These are phyloP conservation scores for Sphenostylis stenocarpa DNA, from an alignment of 306 rosid species.

Conservation along the genomic window DNA sequence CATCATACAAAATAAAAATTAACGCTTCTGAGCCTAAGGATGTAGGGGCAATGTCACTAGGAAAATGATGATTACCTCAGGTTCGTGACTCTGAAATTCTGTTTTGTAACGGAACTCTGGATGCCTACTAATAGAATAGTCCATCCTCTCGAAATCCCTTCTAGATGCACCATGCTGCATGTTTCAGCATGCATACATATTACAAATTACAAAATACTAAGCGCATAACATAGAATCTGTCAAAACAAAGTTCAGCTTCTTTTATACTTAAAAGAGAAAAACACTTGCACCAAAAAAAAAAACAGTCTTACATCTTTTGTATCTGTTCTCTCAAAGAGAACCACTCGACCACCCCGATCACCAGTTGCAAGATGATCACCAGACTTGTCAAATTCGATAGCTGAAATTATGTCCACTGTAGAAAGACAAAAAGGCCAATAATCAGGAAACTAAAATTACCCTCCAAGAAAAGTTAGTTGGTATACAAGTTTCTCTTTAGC, in stretches of 20 bases:
- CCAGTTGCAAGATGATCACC: constrained; percentile 99
- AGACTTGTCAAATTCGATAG: constrained; percentile 92
- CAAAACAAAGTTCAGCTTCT: background rate
- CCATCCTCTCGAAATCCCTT: constrained; percentile 85
- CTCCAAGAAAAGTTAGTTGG: constrained; percentile 26
- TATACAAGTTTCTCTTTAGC: background rate
- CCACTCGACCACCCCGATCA: constrained; percentile 99
- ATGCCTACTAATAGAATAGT: constrained; percentile 77
- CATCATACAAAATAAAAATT: constrained; percentile 11
- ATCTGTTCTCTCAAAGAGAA: constrained; percentile 98
- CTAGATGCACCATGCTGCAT: constrained; percentile 81
- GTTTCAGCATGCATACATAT: constrained; percentile 41
- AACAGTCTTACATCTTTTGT: constrained; percentile 70
- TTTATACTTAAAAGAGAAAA: background rate
- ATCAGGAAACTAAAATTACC: constrained; percentile 32
- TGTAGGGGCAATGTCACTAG: background rate
- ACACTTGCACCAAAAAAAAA: constrained; percentile 32
- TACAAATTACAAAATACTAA: constrained; percentile 7
- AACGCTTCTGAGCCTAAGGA: constrained; percentile 18
- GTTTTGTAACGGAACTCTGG: constrained; percentile 99
- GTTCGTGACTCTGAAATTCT: constrained; percentile 99
- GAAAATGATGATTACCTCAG: constrained; percentile 59
- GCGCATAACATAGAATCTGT: constrained; percentile 7
- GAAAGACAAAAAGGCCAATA: constrained; percentile 28
- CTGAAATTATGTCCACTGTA: constrained; percentile 99